phyloP scores from a whole-genome alignment of 805 yeast genomes.

The Ogataea siamensis region DNA sequence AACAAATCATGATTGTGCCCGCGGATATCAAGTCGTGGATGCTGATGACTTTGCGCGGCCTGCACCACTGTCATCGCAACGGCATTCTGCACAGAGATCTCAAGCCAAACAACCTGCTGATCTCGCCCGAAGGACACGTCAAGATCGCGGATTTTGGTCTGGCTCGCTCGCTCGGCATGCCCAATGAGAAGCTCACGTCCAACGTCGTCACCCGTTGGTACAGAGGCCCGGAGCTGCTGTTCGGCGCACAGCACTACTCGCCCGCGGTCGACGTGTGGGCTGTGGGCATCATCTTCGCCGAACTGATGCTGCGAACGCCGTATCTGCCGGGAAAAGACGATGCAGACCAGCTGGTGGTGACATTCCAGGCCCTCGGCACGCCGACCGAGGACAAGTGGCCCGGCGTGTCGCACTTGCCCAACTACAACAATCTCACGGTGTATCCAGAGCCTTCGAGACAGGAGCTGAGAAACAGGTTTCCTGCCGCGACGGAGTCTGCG shows the following conservation, averaged over 20 bases:
- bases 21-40: constrained; percentile 93
- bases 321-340: constrained; percentile 93
- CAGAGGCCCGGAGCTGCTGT: constrained; percentile 88
- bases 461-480: constrained; percentile 78
- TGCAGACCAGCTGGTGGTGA: constrained; percentile 85
- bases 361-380: constrained; percentile 93
- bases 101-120: constrained; percentile 85
- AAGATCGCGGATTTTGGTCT: constrained; percentile 98
- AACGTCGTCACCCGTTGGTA: constrained; percentile 98
- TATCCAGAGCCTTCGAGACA: constrained; percentile 82
- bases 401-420: constrained; percentile 74
- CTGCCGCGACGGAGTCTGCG: constrained; percentile 88
- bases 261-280: constrained; percentile 95
- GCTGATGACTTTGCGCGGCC: constrained; percentile 89
- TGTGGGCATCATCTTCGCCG: constrained; percentile 94
- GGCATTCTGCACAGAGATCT: constrained; percentile 88
- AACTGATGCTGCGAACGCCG: constrained; percentile 90
- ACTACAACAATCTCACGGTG: constrained; percentile 66
- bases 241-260: constrained; percentile 87
- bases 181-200: constrained; percentile 76
- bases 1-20: constrained; percentile 68
- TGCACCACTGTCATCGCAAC: constrained; percentile 93
- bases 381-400: constrained; percentile 95
- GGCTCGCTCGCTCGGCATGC: constrained; percentile 79
- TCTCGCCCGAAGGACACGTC: constrained; percentile 83